phyloP scores from a whole-genome alignment of 1,139 yeast genomes.

The Pichia sp. region DNA sequence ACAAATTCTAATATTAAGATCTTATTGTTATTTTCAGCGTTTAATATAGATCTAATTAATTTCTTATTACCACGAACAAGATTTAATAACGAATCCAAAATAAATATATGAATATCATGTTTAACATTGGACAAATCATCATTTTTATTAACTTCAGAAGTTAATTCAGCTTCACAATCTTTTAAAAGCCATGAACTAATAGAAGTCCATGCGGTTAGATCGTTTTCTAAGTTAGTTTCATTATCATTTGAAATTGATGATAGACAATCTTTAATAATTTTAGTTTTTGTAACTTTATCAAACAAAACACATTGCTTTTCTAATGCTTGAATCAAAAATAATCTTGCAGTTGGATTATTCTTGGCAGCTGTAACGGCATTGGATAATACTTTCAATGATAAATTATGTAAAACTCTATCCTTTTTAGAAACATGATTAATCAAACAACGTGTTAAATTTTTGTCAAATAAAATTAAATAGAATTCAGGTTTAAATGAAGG shows the following conservation, averaged over 20 bases:
- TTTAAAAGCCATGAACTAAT: conserved; percentile 25
- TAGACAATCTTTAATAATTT: conserved; percentile 52
- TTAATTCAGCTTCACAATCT: conserved; percentile 11
- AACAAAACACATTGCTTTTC: conserved; percentile 62
- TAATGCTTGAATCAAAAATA: conserved; percentile 43
- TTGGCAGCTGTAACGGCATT: conserved; percentile 30
- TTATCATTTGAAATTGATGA: conserved; percentile 8
- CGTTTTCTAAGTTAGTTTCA: neutral
- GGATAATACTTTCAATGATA: conserved; percentile 48
- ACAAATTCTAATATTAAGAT: conserved; percentile 24
- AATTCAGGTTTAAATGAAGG: conserved; percentile 28
- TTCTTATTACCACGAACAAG: conserved; percentile 46
- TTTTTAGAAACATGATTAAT: conserved; percentile 70
- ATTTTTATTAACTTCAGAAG: conserved; percentile 14
- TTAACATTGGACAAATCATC: conserved; percentile 28
- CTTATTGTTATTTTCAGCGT: neutral
- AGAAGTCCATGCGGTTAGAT: conserved; percentile 23
- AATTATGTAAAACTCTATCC: conserved; percentile 60
- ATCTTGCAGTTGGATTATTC: conserved; percentile 22
- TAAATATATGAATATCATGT: conserved; percentile 52
- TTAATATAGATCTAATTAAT: conserved; percentile 12
- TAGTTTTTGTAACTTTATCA: conserved; percentile 72
- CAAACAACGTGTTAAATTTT: conserved; percentile 66
- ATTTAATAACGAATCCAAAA: conserved; percentile 57
- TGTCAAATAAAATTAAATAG: conserved; percentile 43